Evolutionary conservation across 768 basidiomycete genomes (phyloP), one percentile per base, ranked within the genome.

Genomic region (Suillus alpinus): DNA sequence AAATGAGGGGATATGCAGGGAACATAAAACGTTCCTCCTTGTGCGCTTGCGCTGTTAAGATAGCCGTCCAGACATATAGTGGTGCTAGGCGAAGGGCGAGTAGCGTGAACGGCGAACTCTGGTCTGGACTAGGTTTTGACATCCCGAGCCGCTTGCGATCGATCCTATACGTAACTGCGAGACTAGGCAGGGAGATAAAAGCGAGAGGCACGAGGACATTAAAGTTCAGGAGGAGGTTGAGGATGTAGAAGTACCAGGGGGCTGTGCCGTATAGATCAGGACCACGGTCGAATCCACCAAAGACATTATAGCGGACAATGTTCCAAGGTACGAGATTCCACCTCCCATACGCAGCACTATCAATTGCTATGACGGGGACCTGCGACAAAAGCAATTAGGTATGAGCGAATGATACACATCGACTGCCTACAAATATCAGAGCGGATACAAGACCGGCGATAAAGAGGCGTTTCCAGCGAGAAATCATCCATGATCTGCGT

Each of bases 21-120:
- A 88, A 98, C 87, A 98, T 91, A 78, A 99, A 99, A n/a, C 97
- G 83, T 71, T 99, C 97, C 75, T 99, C 97, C 76, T 99, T 99
- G 76, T 99, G 97, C 1, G 89, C 78, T 75, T 98, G 96, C 3
- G 80, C 66, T 4, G 86, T 86, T 65, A 99, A 76, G 63, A 97
- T 88, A 1, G 75, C 83, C 50, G 88, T 67, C 96, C 97, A 98
- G n/a, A 98, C 65, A 75, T 98, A 98, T 62, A 96, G 79, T 0
- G 94, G 94, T n/a, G 82, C 73, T n/a, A 98, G 79, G 40, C 95
- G 83, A 58, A 96, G 72, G 4, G 81, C 83, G 50, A 98, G 76
- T 49, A 93, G 72, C 1, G 83, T 88, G 68, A 89, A 94, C 0
- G 94, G 94, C 18, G 91, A 93, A 68, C 85, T 93, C 76, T 83